These are phyloP conservation scores for Pseudotsuga menziesii DNA, from an alignment of 75 land plant genomes.

Conservation along the genomic window DNA sequence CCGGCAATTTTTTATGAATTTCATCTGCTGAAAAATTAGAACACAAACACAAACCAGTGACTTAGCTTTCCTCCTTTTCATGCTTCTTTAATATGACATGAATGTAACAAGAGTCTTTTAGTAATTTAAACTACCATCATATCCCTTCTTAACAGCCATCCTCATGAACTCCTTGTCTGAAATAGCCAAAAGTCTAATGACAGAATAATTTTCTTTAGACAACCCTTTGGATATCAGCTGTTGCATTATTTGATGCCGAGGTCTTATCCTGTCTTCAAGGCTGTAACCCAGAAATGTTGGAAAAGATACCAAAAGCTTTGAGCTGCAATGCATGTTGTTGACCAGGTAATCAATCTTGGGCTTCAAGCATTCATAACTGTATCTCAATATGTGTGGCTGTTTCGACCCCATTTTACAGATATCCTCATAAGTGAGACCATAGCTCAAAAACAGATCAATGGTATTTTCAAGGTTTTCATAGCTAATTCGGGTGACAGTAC, in stretches of 20 bases:
- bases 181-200: slow-evolving; percentile 40
- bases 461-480: slow-evolving; percentile 43
- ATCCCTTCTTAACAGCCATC: background rate
- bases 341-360: slow-evolving; percentile 55
- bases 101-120: too few species aligned
- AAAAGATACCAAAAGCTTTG: slow-evolving; percentile 39
- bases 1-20: too few species aligned
- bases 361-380: slow-evolving; percentile 32
- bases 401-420: slow-evolving; percentile 40
- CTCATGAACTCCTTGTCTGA: slow-evolving; percentile 19
- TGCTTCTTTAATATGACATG: too few species aligned
- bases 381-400: slow-evolving; percentile 54
- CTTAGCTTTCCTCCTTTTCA: too few species aligned
- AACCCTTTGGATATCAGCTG: slow-evolving; percentile 28
- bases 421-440: slow-evolving; percentile 39
- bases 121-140: too few species aligned
- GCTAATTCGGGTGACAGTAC: slow-evolving; percentile 37
- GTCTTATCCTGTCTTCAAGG: slow-evolving; percentile 49
- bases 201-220: slow-evolving; percentile 14
- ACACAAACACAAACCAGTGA: too few species aligned
- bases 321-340: slow-evolving; percentile 40
- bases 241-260: slow-evolving; percentile 35
- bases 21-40: too few species aligned
- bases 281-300: slow-evolving; percentile 62
- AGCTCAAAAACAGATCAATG: slow-evolving; percentile 33